Base-by-base conservation (phyloP, 257 asterid species). In the Parsonsia alboflavescens region DNA sequence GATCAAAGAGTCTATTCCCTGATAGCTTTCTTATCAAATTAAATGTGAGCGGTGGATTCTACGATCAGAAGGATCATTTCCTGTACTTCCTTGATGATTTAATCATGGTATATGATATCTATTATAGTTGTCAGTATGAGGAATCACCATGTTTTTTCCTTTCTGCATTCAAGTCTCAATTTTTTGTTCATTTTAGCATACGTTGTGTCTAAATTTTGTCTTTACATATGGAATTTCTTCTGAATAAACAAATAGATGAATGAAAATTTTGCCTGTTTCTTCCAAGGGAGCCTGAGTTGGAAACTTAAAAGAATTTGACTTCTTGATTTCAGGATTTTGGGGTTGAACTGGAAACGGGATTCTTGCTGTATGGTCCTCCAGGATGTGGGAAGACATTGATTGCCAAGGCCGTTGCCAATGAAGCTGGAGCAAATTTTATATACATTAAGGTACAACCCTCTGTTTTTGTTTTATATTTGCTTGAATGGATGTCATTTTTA, bases 381-480 rank as follows among this genome's bases (percentile, higher is more conserved):
- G 97, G 98, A 68, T 91, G 98, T 41, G 98, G 98, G 45, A 94
- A 94, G 86, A 94, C 98, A 49, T 83, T 92, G 84, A 91, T 94
- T 39, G 98, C 98, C 56, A 90, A 90, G 87, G 98, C 97, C 71
- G 97, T 93, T 83, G 98, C 98, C 64, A 90, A 82, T 75, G 96
- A 90, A 86, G 95, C 96, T 11, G 97, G 95, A 68, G 95, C 97
- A 52, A 94, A 85, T 87, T 94, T 94, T 84, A 94, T 94, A 74
- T 96, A 92, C 78, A 82, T 94, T 57, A 91, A 91, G 91, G 98
- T 91, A 84, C 75, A 44, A 69, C 66, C 49, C 52, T 16, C 33
- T 56, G 49, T 67, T 78, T 75, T 69, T 39, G 36, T 56, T 82
- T 49, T 28, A 63, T 11, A 49, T 67, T 61, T 24, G 33, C 21